A percentile compares a stretch with the other conserved stretches of the same genome.
phyloP scores from a whole-genome alignment of 1,284 basidiomycete species.

The Pholiota adiposa region DNA sequence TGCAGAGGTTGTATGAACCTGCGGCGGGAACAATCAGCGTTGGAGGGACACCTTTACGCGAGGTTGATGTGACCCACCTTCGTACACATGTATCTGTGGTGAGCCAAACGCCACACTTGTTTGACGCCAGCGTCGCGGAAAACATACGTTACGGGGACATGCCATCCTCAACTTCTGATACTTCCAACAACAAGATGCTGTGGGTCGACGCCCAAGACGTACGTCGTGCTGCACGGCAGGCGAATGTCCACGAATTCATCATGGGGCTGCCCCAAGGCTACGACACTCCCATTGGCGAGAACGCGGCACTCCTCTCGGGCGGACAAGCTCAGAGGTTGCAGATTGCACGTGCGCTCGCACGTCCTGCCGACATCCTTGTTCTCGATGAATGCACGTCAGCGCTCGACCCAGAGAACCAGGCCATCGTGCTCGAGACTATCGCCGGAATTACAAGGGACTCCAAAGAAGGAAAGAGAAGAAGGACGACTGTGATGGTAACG shows the following conservation, averaged over 20 bases:
- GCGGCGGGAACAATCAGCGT: slow-evolving; percentile 66
- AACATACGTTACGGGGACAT: slow-evolving; percentile 93
- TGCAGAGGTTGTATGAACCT: slow-evolving; percentile 90
- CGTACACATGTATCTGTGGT: slow-evolving; percentile 88
- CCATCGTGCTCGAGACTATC: slow-evolving; percentile 58
- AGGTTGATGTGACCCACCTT: slow-evolving; percentile 63
- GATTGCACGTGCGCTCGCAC: slow-evolving; percentile 40
- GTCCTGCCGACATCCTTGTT: slow-evolving; percentile 11
- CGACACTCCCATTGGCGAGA: slow-evolving; percentile 87
- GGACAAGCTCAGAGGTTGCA: slow-evolving; percentile 94
- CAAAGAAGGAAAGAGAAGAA: slow-evolving; percentile 41
- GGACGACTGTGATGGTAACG: slow-evolving; percentile 91
- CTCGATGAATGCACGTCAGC: slow-evolving; percentile 21
- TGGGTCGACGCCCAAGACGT: too few relatives aligned
- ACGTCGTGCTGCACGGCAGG: slow-evolving; percentile 70
- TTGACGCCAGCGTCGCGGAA: slow-evolving; percentile 83
- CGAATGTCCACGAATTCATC: slow-evolving; percentile 88
- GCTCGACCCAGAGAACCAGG: slow-evolving; percentile 78
- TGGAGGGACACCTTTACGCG: slow-evolving; percentile 57
- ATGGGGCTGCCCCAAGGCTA: slow-evolving; percentile 81
- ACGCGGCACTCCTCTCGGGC: slow-evolving; percentile 87
- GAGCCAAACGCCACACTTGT: slow-evolving; percentile 86
- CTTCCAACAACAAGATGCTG: too few relatives aligned
- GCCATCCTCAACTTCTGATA: slow-evolving; percentile 46
- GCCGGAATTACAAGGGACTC: slow-evolving; percentile 83